Conservation (phyloP, 768 basidiomycete genomes). For the Tylopilus sp. region DNA sequence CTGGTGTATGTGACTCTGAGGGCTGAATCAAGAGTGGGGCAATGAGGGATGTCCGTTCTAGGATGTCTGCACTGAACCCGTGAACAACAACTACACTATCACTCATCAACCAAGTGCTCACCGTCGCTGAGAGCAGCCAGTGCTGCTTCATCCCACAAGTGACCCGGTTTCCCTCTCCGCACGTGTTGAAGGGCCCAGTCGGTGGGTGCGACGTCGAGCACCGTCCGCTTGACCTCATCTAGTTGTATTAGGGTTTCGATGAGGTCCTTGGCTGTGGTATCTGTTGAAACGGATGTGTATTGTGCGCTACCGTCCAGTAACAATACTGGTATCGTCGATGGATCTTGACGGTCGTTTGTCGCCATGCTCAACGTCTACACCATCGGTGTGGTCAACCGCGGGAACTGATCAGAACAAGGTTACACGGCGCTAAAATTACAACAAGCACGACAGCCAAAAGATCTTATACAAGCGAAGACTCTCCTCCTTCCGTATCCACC, state of each 20-base stretch:
- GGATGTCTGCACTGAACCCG: constrained; percentile 41
- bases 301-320: constrained; percentile 57
- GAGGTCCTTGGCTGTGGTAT: constrained; percentile 59
- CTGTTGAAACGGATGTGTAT: constrained; percentile 53
- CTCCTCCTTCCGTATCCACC: constrained; percentile 63
- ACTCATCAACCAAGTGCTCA: constrained; percentile 26
- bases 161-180: constrained; percentile 53
- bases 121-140: constrained; percentile 63
- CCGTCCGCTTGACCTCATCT: constrained; percentile 49
- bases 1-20: constrained; percentile 61
- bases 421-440: constrained; percentile 6
- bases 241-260: constrained; percentile 46
- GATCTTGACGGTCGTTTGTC: constrained; percentile 27
- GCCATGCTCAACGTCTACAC: constrained; percentile 12
- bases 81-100: constrained; percentile 6
- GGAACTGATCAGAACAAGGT: not conserved
- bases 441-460: constrained; percentile 5
- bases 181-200: constrained; percentile 72
- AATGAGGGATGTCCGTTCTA: constrained; percentile 43
- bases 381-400: constrained; percentile 3
- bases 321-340: constrained; percentile 56
- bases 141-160: constrained; percentile 70
- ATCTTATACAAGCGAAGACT: constrained; percentile 30
- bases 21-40: constrained; percentile 50
- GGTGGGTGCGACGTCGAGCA: constrained; percentile 52